Conservation (phyloP, 225 moss, liverwort and hornwort genomes). For the Straminergon stramineum region DNA sequence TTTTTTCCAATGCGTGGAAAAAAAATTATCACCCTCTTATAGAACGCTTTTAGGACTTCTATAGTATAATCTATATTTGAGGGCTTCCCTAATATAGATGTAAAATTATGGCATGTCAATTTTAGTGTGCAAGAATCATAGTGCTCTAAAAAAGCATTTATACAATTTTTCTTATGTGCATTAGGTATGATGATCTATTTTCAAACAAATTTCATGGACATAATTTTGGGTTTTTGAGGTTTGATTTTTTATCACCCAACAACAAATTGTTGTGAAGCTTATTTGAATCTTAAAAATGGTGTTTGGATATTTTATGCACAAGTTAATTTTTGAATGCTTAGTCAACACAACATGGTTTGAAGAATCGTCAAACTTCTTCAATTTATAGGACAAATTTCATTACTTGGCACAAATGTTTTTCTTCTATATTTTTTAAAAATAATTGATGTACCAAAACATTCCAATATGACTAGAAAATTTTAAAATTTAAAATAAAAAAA, state of each 20-base stretch:
- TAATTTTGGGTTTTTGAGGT: not conserved
- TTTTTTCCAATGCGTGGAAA: not conserved
- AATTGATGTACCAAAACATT: not conserved
- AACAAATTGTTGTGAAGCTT: not conserved
- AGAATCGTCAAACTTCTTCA: not conserved
- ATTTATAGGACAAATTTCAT: not conserved
- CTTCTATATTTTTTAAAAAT: too few species aligned
- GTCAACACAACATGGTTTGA: not conserved
- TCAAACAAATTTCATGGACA: not conserved
- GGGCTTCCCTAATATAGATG: not conserved
- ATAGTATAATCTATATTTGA: not conserved
- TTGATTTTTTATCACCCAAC: not conserved
- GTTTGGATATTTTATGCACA: not conserved
- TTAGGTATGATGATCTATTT: not conserved
- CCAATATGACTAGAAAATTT: not conserved
- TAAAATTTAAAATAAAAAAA: not conserved
- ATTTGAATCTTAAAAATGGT: not conserved
- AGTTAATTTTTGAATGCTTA: not conserved
- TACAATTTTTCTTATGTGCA: not conserved
- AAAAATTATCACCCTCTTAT: accelerated
- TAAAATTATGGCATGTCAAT: not conserved
- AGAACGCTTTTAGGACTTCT: not conserved
- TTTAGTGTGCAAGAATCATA: not conserved
- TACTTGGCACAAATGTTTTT: not conserved
- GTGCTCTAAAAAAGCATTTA: too few species aligned